Base-by-base conservation (phyloP, 1,139 yeast genomes). In the Diutina catenulata region DNA sequence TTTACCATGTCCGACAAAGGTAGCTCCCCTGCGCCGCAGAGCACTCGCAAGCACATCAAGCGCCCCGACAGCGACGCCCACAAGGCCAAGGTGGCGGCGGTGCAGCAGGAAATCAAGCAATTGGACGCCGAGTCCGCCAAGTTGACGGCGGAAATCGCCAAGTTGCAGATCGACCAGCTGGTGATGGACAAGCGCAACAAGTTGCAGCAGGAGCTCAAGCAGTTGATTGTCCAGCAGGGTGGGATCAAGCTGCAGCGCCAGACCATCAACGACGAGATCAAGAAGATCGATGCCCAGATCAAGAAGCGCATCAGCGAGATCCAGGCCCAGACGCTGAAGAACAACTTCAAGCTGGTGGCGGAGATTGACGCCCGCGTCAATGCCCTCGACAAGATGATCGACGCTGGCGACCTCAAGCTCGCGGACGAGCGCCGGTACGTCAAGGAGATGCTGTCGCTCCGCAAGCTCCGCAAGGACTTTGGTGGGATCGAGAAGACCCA, bases 351-450 rank as follows among this genome's bases (percentile, higher is more conserved):
- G 62, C 64, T 73, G 39, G 76, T 72, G 45, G 84, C 71, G 37
- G 97, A 88, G 48, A 81, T 88, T 49, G 94, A 87, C 52, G 65
- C 68, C 43, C 76, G 80, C 60, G 74, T 88, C 57, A 59, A 62
- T 47, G 66, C 70, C 54, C 74, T 87, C 52, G 96, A 91, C 57
- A 70, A 68, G 37, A 68, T 73, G 48, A 80, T 91, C 46, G 87
- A 83, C 44, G 64, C 83, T 39, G 98, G 98, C 43, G 65, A 70
- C 39, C 68, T 93, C 58, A 76, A 86, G 53, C 75, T 93, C 54
- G 97, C 88, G 40, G 95, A 91, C 46, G 99, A 93, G 70, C 81
- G 87, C 67, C 74, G 79, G 57, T 64, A 69, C 49, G 76, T 93
- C 49, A 82, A 82, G 63, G 97, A 91, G 62, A 83, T 87, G 70